Evolutionary conservation across 495 filamentous ascomycete species (phyloP).

Genomic region (Neurospora tetraspora): DNA sequence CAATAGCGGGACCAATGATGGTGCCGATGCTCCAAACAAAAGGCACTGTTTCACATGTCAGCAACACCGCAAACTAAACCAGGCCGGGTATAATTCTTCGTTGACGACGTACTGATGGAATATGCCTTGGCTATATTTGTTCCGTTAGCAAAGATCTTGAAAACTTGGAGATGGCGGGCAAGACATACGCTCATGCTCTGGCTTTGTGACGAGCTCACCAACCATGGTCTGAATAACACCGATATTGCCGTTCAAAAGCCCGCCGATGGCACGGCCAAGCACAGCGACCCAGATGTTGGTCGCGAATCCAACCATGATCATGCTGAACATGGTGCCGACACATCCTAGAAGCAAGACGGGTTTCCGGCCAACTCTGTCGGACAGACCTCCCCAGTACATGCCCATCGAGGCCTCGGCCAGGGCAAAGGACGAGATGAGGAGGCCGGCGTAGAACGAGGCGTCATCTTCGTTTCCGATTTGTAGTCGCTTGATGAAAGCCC

Average conservation of each 20-base stretch:
- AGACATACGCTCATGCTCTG: conserved; percentile 71
- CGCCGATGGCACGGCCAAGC: conserved; percentile 63
- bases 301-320: conserved; percentile 75
- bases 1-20: conserved; percentile 73
- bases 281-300: conserved; percentile 71
- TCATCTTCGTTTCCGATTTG: conserved; percentile 54
- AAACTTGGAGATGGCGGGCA: neutral
- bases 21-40: conserved; percentile 84
- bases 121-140: conserved; percentile 55
- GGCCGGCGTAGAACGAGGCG: conserved; percentile 74
- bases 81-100: neutral
- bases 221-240: conserved; percentile 92
- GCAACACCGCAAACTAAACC: neutral
- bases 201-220: conserved; percentile 65
- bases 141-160: conserved; percentile 15
- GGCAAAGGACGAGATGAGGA: conserved; percentile 77
- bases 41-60: conserved; percentile 43
- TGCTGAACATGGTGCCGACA: conserved; percentile 65
- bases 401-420: conserved; percentile 72
- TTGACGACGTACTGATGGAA: conserved; percentile 40
- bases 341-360: conserved; percentile 73
- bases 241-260: conserved; percentile 77
- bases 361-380: conserved; percentile 75
- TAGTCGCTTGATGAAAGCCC: conserved; percentile 68
- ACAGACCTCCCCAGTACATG: conserved; percentile 76